Evolutionary conservation across 148 eudicot species (phyloP).

Genomic region (Cornus suecica): DNA sequence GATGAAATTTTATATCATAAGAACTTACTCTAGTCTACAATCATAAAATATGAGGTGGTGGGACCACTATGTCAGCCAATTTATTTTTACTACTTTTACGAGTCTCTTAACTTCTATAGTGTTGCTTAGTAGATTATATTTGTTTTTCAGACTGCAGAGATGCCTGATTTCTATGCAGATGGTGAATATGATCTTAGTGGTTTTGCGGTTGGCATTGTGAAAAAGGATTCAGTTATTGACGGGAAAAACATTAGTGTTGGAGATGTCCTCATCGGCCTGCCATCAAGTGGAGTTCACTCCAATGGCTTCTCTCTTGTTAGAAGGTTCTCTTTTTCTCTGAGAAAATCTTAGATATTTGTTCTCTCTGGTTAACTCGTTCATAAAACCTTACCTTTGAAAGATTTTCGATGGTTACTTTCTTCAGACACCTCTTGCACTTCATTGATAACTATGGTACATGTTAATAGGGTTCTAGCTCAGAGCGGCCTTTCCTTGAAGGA

Average conservation of each 20-base stretch:
- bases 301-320: slow-evolving; percentile 96
- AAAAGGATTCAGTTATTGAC: slow-evolving; percentile 78
- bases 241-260: slow-evolving; percentile 78
- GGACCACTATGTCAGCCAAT: too few relatives aligned
- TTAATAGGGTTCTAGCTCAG: slow-evolving; percentile 57
- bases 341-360: background rate
- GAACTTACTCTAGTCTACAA: too few relatives aligned
- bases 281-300: slow-evolving; percentile 94
- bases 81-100: too few relatives aligned
- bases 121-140: background rate
- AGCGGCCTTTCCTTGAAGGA: slow-evolving; percentile 61
- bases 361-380: background rate
- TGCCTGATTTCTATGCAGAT: slow-evolving; percentile 88
- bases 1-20: too few relatives aligned
- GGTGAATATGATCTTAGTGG: slow-evolving; percentile 99
- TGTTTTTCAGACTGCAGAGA: slow-evolving; percentile 87
- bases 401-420: background rate
- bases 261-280: slow-evolving; percentile 85
- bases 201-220: slow-evolving; percentile 88
- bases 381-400: background rate
- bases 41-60: too few relatives aligned
- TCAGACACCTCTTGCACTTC: background rate
- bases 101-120: too few relatives aligned
- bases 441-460: background rate
- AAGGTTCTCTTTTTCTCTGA: slow-evolving; percentile 38